These are phyloP conservation scores for Candida hispaniensis DNA, from an alignment of 805 yeast genomes.

Conservation along the genomic window DNA sequence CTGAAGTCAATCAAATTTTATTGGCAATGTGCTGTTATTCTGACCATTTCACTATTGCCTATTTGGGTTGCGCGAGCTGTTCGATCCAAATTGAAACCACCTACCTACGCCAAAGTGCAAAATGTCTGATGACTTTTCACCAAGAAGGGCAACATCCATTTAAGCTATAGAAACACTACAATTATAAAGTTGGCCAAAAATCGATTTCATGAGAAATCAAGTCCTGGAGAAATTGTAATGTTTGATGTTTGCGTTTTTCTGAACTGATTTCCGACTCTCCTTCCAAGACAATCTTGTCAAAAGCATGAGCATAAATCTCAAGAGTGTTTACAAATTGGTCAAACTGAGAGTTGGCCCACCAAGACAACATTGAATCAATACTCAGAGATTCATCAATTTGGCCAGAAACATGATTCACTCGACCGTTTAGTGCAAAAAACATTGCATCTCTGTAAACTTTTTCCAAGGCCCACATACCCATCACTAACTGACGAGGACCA, in stretches of 20 bases:
- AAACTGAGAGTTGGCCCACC: conserved; percentile 15
- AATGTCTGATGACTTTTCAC: conserved; percentile 37
- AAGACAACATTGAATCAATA: conserved; percentile 15
- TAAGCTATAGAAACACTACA: too few species aligned
- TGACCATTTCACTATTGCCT: conserved; percentile 67
- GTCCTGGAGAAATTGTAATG: conserved; percentile 4
- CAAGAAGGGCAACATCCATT: too few species aligned
- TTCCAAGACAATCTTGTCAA: conserved; percentile 8
- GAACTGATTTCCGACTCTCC: conserved; percentile 1
- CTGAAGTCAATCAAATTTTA: conserved; percentile 45
- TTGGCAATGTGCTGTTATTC: conserved; percentile 58
- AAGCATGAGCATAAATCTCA: conserved; percentile 4
- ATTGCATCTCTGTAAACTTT: conserved; percentile 15
- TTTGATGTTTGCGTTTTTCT: background rate
- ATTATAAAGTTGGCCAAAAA: conserved; percentile 9
- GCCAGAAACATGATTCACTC: conserved; percentile 7
- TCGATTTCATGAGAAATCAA: conserved; percentile 4
- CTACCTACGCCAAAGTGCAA: conserved; percentile 94
- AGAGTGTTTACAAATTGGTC: conserved; percentile 11
- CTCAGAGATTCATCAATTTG: conserved; percentile 5
- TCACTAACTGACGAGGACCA: conserved; percentile 6
- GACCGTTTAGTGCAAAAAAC: conserved; percentile 7
- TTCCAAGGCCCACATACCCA: conserved; percentile 14
- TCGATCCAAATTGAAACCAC: conserved; percentile 73
- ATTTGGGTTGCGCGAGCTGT: conserved; percentile 78